phyloP scores from a whole-genome alignment of 805 yeast genomes.

The Yamadazyma ubonensis region DNA sequence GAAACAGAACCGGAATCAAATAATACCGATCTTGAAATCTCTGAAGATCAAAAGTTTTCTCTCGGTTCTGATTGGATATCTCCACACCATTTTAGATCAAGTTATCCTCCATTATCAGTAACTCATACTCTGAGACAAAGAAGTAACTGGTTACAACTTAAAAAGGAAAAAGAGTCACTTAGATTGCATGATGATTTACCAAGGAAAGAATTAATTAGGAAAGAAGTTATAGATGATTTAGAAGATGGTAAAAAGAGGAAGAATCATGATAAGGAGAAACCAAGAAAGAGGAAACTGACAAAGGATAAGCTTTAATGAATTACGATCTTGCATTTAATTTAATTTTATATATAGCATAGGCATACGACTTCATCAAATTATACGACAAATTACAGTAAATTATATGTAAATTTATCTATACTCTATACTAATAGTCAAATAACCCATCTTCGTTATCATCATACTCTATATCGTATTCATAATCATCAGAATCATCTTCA shows the following conservation, averaged over 20 bases:
- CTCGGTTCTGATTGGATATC: slow-evolving; percentile 29
- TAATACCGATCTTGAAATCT: slow-evolving; percentile 1
- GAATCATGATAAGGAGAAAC: slow-evolving; percentile 1
- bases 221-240: not conserved
- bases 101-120: slow-evolving; percentile 41
- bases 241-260: slow-evolving; percentile 10
- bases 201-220: slow-evolving; percentile 3
- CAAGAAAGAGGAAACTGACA: slow-evolving; percentile 21
- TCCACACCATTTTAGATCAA: slow-evolving; percentile 29
- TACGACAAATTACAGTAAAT: too few relatives aligned
- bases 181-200: not conserved
- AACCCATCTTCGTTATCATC: slow-evolving; percentile 52
- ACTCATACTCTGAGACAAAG: slow-evolving; percentile 27
- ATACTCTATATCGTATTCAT: too few relatives aligned
- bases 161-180: slow-evolving; percentile 6
- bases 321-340: slow-evolving; percentile 4
- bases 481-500: slow-evolving; percentile 30
- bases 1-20: not conserved
- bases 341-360: slow-evolving; percentile 1
- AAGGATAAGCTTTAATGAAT: slow-evolving; percentile 1
- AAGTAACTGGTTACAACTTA: slow-evolving; percentile 13
- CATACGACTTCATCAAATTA: not conserved
- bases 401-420: too few relatives aligned
- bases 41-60: slow-evolving; percentile 28
- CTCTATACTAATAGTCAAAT: slow-evolving; percentile 34